Percentiles rank a stretch among this genome's conserved stretches.
phyloP scores from a whole-genome alignment of 495 filamentous ascomycete genomes.

The Penicillium nucicola region DNA sequence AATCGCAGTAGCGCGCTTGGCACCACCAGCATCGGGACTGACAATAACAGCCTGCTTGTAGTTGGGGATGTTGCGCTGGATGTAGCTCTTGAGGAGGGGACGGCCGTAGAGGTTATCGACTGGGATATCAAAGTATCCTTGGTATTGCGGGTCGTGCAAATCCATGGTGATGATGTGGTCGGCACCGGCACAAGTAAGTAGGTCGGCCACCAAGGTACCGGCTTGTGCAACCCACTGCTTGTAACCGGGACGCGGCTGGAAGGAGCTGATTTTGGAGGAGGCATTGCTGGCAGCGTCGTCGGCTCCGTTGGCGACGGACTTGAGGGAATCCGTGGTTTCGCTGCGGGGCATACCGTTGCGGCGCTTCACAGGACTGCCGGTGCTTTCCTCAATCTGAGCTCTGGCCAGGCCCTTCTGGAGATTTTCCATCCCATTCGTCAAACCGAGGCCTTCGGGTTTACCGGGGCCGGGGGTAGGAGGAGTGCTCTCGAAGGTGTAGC shows the following conservation, averaged over 20 bases:
- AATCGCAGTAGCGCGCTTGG: slow-evolving; percentile 95
- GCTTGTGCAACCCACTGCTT: slow-evolving; percentile 99
- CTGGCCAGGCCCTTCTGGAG: slow-evolving; percentile 65
- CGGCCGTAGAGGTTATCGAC: slow-evolving; percentile 95
- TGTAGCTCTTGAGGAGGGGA: slow-evolving; percentile 84
- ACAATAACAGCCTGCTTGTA: slow-evolving; percentile 88
- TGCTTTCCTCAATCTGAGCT: slow-evolving; percentile 54
- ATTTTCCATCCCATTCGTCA: slow-evolving; percentile 60
- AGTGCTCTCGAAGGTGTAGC: slow-evolving; percentile 91
- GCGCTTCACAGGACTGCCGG: slow-evolving; percentile 40
- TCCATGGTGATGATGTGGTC: slow-evolving; percentile 97
- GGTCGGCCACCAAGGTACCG: slow-evolving; percentile 89
- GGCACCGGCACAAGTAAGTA: slow-evolving; percentile 91
- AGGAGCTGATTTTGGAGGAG: slow-evolving; percentile 49
- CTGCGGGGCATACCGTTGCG: slow-evolving; percentile 49
- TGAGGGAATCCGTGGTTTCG: slow-evolving; percentile 59
- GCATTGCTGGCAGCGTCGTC: slow-evolving; percentile 56
- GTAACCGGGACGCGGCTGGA: slow-evolving; percentile 85
- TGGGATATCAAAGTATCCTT: slow-evolving; percentile 97
- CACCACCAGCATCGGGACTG: slow-evolving; percentile 93
- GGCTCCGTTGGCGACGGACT: slow-evolving; percentile 39
- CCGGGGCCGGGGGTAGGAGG: slow-evolving; percentile 78
- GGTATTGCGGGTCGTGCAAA: slow-evolving; percentile 96
- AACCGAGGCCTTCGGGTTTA: slow-evolving; percentile 56
- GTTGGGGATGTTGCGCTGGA: slow-evolving; percentile 81